These are phyloP conservation scores for Erythrophleum fordii DNA, from an alignment of 306 rosid species.

Conservation along the genomic window DNA sequence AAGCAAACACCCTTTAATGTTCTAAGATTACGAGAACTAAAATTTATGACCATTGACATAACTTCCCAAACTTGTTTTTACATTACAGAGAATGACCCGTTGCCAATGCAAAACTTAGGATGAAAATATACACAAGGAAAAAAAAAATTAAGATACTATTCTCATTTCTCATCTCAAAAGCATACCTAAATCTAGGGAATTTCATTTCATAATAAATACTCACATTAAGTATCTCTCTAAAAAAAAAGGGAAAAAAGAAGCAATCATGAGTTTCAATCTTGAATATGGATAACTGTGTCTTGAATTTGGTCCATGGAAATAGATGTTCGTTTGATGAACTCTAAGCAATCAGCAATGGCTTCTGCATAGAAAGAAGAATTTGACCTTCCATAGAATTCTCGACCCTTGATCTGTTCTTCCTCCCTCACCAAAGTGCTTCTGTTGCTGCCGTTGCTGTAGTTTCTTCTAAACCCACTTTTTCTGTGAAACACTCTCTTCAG, in stretches of 20 bases:
- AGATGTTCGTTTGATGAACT: slow-evolving; percentile 84
- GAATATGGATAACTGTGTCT: slow-evolving; percentile 35
- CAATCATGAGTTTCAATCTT: slow-evolving; percentile 32
- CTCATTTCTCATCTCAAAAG: not conserved
- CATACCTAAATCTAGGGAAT: not conserved
- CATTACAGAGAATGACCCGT: not conserved
- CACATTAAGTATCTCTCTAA: not conserved
- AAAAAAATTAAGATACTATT: not conserved
- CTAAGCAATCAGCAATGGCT: slow-evolving; percentile 95
- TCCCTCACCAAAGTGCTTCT: slow-evolving; percentile 36
- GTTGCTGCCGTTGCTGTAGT: slow-evolving; percentile 17
- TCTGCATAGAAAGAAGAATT: slow-evolving; percentile 90
- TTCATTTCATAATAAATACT: not conserved
- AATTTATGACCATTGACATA: not conserved
- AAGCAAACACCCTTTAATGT: not conserved
- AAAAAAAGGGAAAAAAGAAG: not conserved
- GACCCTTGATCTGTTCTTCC: slow-evolving; percentile 2
- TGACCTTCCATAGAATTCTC: slow-evolving; percentile 50
- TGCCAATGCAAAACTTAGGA: not conserved
- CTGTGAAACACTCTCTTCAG: slow-evolving; percentile 44
- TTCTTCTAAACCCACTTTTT: slow-evolving; percentile 40
- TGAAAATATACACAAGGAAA: not conserved
- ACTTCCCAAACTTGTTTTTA: not conserved
- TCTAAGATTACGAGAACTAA: not conserved
- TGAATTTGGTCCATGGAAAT: slow-evolving; percentile 51